Evolutionary conservation across 2,329 filamentous ascomycete genomes (phyloP).

Genomic region (Daldinia sp.): DNA sequence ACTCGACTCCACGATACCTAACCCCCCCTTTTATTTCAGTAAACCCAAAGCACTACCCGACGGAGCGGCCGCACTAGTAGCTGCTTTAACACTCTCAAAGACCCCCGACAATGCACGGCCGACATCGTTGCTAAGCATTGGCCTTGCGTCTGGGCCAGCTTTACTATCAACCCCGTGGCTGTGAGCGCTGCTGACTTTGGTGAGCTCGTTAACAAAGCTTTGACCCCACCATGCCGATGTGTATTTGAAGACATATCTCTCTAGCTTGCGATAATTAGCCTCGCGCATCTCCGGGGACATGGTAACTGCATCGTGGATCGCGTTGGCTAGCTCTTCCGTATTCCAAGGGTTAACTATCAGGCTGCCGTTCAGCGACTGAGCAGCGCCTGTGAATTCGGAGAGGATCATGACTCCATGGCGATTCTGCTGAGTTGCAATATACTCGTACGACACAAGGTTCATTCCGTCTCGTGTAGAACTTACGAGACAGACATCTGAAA

Average conservation of each 20-base stretch:
- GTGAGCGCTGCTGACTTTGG: constrained; percentile 57
- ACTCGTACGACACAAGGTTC: constrained; percentile 98
- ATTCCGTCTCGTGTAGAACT: constrained; percentile 98
- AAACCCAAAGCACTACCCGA: constrained; percentile 39
- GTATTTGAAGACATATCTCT: constrained; percentile 97
- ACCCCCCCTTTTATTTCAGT: constrained; percentile 22
- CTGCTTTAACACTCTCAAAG: constrained; percentile 48
- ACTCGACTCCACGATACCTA: background rate
- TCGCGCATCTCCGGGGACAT: constrained; percentile 91
- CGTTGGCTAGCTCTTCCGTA: constrained; percentile 92
- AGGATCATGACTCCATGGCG: constrained; percentile 94
- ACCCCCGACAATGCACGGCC: constrained; percentile 46
- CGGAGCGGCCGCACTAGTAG: constrained; percentile 46
- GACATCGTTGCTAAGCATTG: constrained; percentile 42
- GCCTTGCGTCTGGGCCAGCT: constrained; percentile 36
- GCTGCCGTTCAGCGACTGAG: constrained; percentile 92
- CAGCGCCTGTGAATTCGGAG: constrained; percentile 95
- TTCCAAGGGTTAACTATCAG: constrained; percentile 99
- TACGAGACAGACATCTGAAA: constrained; percentile 91
- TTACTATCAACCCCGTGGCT: constrained; percentile 45
- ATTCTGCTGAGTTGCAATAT: constrained; percentile 92
- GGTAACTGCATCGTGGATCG: constrained; percentile 95
- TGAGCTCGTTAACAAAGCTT: constrained; percentile 88
- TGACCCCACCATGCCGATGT: constrained; percentile 98
- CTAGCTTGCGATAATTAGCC: constrained; percentile 89